These are phyloP conservation scores for Geranium brycei DNA, from an alignment of 345 rosid genomes.

Conservation along the genomic window DNA sequence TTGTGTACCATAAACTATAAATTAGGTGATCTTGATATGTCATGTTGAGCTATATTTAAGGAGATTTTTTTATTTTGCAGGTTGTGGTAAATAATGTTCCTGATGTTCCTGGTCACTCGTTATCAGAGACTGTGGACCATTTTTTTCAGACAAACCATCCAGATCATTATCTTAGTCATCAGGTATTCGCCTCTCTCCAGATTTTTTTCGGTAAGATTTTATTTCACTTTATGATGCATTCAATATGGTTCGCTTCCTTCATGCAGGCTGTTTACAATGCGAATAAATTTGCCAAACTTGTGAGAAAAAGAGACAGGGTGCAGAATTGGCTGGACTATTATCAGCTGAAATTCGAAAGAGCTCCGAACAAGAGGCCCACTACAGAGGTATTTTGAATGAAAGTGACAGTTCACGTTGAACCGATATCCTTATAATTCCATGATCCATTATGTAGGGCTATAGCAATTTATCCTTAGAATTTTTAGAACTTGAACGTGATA, in stretches of 20 bases:
- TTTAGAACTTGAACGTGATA: background rate
- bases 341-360: constrained; percentile 68
- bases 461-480: too few relatives aligned
- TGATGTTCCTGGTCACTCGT: constrained; percentile 36
- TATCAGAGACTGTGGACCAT: constrained; percentile 53
- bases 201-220: too few relatives aligned
- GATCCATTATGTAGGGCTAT: background rate
- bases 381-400: constrained; percentile 33
- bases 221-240: too few relatives aligned
- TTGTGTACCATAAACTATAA: too few relatives aligned
- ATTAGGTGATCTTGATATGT: too few relatives aligned
- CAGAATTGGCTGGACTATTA: constrained; percentile 83
- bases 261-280: constrained; percentile 73
- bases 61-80: constrained; percentile 25
- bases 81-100: constrained; percentile 87
- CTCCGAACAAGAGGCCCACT: constrained; percentile 63
- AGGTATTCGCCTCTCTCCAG: constrained; percentile 24
- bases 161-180: constrained; percentile 78
- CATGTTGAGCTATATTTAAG: too few relatives aligned
- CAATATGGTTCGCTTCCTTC: too few relatives aligned
- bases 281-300: constrained; percentile 60
- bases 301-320: constrained; percentile 57
- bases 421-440: too few relatives aligned
- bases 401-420: too few relatives aligned
- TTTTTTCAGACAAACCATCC: constrained; percentile 81